These are phyloP conservation scores for Mycena metata DNA, from an alignment of 768 basidiomycete genomes.

Conservation along the genomic window DNA sequence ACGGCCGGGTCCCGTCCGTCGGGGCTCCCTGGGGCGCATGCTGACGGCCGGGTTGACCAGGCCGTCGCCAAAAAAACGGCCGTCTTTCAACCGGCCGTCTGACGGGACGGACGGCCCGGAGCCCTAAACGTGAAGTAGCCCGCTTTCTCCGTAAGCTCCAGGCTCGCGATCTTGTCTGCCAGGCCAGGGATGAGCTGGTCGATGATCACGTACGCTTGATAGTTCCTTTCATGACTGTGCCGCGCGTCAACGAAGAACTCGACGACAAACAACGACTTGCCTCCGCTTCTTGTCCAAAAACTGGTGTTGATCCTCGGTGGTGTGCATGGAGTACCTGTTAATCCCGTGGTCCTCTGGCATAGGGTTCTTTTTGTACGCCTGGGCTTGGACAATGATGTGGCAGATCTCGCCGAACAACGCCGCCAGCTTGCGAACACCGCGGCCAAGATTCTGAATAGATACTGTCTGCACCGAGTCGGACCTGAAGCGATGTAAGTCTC, in stretches of 20 bases:
- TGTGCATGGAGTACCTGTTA: not conserved
- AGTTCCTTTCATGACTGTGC: constrained; percentile 16
- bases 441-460: not conserved
- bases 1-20: too few species aligned
- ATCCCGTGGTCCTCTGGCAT: constrained; percentile 9
- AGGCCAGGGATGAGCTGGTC: constrained; percentile 6
- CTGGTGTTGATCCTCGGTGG: not conserved
- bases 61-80: too few species aligned
- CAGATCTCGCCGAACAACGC: constrained; percentile 22
- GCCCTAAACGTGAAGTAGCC: too few species aligned
- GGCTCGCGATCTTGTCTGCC: not conserved
- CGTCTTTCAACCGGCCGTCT: too few species aligned
- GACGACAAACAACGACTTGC: not conserved
- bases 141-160: not conserved
- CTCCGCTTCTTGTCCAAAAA: constrained; percentile 15
- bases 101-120: too few species aligned
- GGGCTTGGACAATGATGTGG: constrained; percentile 10
- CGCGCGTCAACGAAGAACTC: not conserved
- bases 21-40: too few species aligned
- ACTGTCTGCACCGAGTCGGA: not conserved
- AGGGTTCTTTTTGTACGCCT: constrained; percentile 4
- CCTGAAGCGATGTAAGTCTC: not conserved
- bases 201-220: constrained; percentile 6
- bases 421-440: constrained; percentile 7
- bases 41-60: too few species aligned